Evolutionary conservation across 2,329 filamentous ascomycete genomes (phyloP), one percentile per base, ranked within the genome.

Genomic region (Fusarium luffae): DNA sequence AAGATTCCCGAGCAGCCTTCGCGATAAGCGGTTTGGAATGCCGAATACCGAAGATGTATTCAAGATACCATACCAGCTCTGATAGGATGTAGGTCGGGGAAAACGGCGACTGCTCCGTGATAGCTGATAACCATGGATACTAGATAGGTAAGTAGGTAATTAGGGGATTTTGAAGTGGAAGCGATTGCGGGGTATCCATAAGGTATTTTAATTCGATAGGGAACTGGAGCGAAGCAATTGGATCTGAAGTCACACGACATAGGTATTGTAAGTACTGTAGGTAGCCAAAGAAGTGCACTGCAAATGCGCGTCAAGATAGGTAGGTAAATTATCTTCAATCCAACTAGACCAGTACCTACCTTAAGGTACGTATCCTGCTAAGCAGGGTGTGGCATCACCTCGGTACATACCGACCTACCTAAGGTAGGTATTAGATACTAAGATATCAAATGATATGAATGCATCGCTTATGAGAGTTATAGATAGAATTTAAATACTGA

Each of bases 131-230:
- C 34, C 14, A 50, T 50, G 34, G 18, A 69, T 47, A 54, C 56
- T 63, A 70, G 34, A 9, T 37, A n/a, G 7, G 46, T 27, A 13
- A 13, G 27, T 27, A 30, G 18, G 18, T 12, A 40, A 40, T 58
- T 69, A 49, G 41, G 55, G 46, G 66, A 57, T 28, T 37, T 50
- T 57, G 47, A 43, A 42, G 43, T 40, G 30, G 52, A 66, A 66
- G 61, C 63, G 49, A 61, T 54, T 70, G 67, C 67, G 67, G 67
- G 67, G 67, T 68, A 70, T 56, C 46, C 41, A 51, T 50, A 37
- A 37, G 18, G 34, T 37, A 49, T 61, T 50, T 59, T 66, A 57
- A 48, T 57, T 52, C 61, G 41, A 54, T 66, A 54, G 19, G 46
- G 21, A 27, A 18, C 34, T 49, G 25, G 23, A 63, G 49, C 46